Percentiles rank a stretch among this genome's conserved stretches.
These are phyloP conservation scores for Capronia americana DNA, from an alignment of 2,329 filamentous ascomycete genomes.

Conservation along the genomic window DNA sequence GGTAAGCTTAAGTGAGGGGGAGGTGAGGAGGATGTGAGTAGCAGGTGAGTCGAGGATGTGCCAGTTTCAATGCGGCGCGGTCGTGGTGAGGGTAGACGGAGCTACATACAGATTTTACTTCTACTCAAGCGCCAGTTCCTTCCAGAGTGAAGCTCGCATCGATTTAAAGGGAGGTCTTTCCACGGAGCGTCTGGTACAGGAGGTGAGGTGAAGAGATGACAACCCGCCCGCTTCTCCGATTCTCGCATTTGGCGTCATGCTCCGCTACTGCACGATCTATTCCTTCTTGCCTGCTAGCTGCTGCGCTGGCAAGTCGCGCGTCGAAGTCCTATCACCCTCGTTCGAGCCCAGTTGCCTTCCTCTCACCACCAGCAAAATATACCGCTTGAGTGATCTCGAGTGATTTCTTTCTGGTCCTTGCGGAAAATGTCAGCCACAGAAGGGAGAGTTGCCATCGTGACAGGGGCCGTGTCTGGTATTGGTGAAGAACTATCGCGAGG, in stretches of 20 bases:
- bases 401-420: background rate
- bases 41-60: too few species aligned
- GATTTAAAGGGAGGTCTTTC: background rate
- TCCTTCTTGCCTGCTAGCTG: constrained; percentile 8
- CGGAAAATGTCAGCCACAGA: constrained; percentile 1
- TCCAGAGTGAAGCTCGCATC: background rate
- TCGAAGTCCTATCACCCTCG: background rate
- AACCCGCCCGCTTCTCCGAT: background rate
- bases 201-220: background rate
- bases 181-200: background rate
- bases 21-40: too few species aligned
- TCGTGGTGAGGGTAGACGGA: too few species aligned
- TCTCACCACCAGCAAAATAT: background rate
- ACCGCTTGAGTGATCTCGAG: background rate
- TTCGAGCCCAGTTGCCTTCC: background rate
- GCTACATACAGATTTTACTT: too few species aligned
- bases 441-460: constrained; percentile 5
- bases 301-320: background rate
- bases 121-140: too few species aligned
- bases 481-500: constrained; percentile 52
- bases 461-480: constrained; percentile 51
- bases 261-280: constrained; percentile 4
- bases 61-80: too few species aligned
- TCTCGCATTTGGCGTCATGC: background rate
- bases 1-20: too few species aligned